These are phyloP conservation scores for Coprinopsis sp. DNA, from an alignment of 768 basidiomycete genomes.

Conservation along the genomic window DNA sequence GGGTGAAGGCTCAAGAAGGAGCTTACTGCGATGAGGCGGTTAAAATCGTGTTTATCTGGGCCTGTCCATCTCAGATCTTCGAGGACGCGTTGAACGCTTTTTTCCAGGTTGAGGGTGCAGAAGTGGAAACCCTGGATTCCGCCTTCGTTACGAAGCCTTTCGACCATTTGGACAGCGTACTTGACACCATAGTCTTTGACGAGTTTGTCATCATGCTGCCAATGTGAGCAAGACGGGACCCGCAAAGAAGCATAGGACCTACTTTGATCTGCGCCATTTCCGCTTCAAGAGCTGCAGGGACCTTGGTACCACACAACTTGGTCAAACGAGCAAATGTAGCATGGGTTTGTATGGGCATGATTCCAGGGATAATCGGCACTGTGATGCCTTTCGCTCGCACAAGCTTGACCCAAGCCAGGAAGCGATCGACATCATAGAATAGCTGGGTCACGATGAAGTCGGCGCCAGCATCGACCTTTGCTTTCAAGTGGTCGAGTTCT, in stretches of 20 bases:
- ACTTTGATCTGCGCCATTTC: conserved; percentile 53
- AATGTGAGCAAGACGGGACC: not conserved
- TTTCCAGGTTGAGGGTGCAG: conserved; percentile 96
- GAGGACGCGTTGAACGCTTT: conserved; percentile 83
- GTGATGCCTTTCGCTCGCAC: conserved; percentile 74
- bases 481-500: conserved; percentile 68
- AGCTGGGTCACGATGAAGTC: conserved; percentile 95
- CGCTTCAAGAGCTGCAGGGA: conserved; percentile 35
- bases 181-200: conserved; percentile 94
- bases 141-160: conserved; percentile 48
- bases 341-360: conserved; percentile 98
- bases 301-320: conserved; percentile 78
- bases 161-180: conserved; percentile 79
- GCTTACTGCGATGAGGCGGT: conserved; percentile 64
- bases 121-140: conserved; percentile 79
- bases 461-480: conserved; percentile 91
- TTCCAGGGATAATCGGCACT: conserved; percentile 88
- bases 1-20: conserved; percentile 4
- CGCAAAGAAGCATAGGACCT: conserved; percentile 18
- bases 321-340: conserved; percentile 88
- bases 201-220: conserved; percentile 84
- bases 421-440: conserved; percentile 93
- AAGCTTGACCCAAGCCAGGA: conserved; percentile 72
- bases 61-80: conserved; percentile 73
- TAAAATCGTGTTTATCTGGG: conserved; percentile 37